These are phyloP conservation scores for Phoma sp. DNA, from an alignment of 2,329 filamentous ascomycete genomes.

Conservation along the genomic window DNA sequence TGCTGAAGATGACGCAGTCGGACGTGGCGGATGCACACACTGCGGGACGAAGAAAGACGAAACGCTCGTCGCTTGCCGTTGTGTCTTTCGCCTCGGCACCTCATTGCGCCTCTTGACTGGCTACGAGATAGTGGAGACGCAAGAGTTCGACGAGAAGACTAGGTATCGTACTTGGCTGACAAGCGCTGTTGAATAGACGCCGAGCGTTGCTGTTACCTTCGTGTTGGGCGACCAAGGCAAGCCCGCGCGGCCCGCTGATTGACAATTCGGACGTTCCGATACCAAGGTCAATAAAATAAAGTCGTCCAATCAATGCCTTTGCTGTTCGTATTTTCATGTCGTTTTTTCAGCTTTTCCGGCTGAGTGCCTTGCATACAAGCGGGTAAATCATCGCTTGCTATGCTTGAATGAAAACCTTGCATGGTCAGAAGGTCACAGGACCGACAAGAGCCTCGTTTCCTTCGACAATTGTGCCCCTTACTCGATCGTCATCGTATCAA, in stretches of 20 bases:
- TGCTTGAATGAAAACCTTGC: slow-evolving; percentile 34
- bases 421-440: slow-evolving; percentile 44
- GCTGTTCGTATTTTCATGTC: slow-evolving; percentile 16
- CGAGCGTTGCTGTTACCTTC: slow-evolving; percentile 16
- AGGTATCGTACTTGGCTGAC: slow-evolving; percentile 12
- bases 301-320: slow-evolving; percentile 32
- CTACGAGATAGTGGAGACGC: slow-evolving; percentile 13
- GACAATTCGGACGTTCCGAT: slow-evolving; percentile 28
- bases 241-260: slow-evolving; percentile 34
- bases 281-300: slow-evolving; percentile 27
- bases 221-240: slow-evolving; percentile 14
- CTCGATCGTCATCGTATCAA: slow-evolving; percentile 26
- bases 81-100: slow-evolving; percentile 25
- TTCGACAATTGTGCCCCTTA: slow-evolving; percentile 18
- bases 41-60: slow-evolving; percentile 27
- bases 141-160: slow-evolving; percentile 2
- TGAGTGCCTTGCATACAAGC: slow-evolving; percentile 44
- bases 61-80: slow-evolving; percentile 23
- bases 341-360: slow-evolving; percentile 21
- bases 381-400: slow-evolving; percentile 41
- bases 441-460: slow-evolving; percentile 34
- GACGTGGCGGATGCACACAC: slow-evolving; percentile 38
- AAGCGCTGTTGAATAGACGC: slow-evolving; percentile 22
- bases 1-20: slow-evolving; percentile 34
- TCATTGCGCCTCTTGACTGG: slow-evolving; percentile 19